Evolutionary conservation across 2,329 filamentous ascomycete species (phyloP).

Genomic region (Mycosphaerella sp.): DNA sequence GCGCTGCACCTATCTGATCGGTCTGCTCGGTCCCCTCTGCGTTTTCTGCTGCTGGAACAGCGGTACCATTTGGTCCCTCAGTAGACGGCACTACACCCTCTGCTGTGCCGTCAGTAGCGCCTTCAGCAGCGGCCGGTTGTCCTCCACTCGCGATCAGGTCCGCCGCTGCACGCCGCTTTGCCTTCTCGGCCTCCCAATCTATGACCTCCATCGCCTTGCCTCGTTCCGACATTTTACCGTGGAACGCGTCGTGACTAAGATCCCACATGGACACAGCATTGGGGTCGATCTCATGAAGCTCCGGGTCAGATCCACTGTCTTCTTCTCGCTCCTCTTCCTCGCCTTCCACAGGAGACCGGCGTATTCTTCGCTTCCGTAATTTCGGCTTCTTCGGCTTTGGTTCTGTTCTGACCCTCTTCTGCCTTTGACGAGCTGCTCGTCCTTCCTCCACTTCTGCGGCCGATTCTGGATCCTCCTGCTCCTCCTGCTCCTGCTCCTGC

Average conservation of each 20-base stretch:
- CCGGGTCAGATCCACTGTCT: slow-evolving; percentile 28
- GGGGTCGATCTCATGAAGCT: slow-evolving; percentile 51
- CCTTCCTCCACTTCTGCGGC: slow-evolving; percentile 5
- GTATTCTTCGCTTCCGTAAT: slow-evolving; percentile 1
- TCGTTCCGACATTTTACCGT: slow-evolving; percentile 66
- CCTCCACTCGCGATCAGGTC: slow-evolving; percentile 25
- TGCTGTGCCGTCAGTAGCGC: slow-evolving; percentile 1
- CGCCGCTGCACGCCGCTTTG: slow-evolving; percentile 36
- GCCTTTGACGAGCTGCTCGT: slow-evolving; percentile 9
- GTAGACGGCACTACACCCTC: slow-evolving; percentile 17
- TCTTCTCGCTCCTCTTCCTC: slow-evolving; percentile 16
- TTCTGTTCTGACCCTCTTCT: slow-evolving; percentile 12
- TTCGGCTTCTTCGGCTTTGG: slow-evolving; percentile 13
- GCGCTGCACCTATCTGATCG: background rate
- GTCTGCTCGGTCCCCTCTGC: slow-evolving; percentile 1
- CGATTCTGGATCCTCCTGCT: background rate
- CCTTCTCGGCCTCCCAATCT: slow-evolving; percentile 48
- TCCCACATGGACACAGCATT: slow-evolving; percentile 65
- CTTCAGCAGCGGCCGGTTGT: slow-evolving; percentile 5
- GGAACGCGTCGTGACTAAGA: slow-evolving; percentile 53
- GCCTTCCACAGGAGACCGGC: slow-evolving; percentile 2
- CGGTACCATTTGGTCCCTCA: slow-evolving; percentile 20
- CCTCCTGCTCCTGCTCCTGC: background rate
- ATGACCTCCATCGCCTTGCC: slow-evolving; percentile 67
- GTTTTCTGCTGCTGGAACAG: slow-evolving; percentile 4